Percentiles rank a stretch among this genome's conserved stretches.
These are phyloP conservation scores for Halophytophthora polymorphica DNA, from an alignment of 352 stramenopile genomes.

Conservation along the genomic window DNA sequence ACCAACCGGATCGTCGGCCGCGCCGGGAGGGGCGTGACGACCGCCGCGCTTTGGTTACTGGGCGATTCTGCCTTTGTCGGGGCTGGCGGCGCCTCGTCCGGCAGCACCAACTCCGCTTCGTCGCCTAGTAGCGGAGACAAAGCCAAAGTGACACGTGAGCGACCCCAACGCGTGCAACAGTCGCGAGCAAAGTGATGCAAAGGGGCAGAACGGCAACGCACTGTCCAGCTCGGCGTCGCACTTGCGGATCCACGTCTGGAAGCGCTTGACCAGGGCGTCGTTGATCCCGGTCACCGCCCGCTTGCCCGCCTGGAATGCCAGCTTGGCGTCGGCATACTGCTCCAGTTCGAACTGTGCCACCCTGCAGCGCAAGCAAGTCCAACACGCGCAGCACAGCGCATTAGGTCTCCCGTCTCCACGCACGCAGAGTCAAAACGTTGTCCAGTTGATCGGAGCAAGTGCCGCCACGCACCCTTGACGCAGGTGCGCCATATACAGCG, in stretches of 20 bases:
- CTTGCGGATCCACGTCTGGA: conserved; percentile 87
- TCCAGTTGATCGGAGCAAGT: neutral
- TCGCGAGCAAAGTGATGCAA: neutral
- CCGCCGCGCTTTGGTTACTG: conserved; percentile 20
- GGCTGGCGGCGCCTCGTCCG: conserved; percentile 14
- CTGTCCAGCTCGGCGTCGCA: conserved; percentile 81
- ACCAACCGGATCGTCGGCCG: conserved; percentile 31
- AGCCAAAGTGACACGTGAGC: neutral
- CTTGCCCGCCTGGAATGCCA: conserved; percentile 57
- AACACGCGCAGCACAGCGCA: neutral
- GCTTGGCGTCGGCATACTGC: conserved; percentile 59
- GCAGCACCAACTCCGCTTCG: conserved; percentile 24
- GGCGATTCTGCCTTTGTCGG: neutral
- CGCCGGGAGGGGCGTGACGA: conserved; percentile 12
- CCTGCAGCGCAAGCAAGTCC: conserved; percentile 19
- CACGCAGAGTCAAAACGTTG: neutral
- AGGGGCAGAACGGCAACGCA: conserved; percentile 17
- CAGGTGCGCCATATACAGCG: conserved; percentile 57
- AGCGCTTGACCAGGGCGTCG: conserved; percentile 43
- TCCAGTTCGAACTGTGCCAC: conserved; percentile 83
- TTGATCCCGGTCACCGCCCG: conserved; percentile 19
- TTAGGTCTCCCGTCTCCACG: neutral
- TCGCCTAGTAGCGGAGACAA: conserved; percentile 10
- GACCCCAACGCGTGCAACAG: neutral
- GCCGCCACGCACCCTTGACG: conserved; percentile 55